A percentile compares a stretch with the other conserved stretches of the same genome.
Evolutionary conservation across 148 eudicot species (phyloP).

Genomic region (Simmondsia chinensis): DNA sequence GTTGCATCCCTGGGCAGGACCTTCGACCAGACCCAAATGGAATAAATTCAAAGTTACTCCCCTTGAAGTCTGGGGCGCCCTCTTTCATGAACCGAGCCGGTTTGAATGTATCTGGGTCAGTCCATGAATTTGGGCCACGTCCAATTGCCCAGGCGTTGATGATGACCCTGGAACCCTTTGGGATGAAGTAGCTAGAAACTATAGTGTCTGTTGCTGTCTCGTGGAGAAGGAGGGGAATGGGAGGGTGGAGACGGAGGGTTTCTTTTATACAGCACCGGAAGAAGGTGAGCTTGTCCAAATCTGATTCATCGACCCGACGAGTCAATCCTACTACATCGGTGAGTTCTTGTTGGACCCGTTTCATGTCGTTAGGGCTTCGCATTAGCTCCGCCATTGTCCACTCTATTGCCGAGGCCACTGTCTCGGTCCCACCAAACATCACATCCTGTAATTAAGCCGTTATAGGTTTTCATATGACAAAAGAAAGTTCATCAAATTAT

Average conservation of each 20-base stretch:
- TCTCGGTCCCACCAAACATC: conserved; percentile 86
- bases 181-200: conserved; percentile 40
- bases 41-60: conserved; percentile 49
- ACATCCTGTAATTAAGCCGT: conserved; percentile 61
- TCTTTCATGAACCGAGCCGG: conserved; percentile 45
- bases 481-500: no score
- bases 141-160: conserved; percentile 53
- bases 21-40: conserved; percentile 80
- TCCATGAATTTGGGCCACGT: conserved; percentile 47
- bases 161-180: conserved; percentile 42
- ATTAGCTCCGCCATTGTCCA: conserved; percentile 68
- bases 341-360: conserved; percentile 60
- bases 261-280: conserved; percentile 49
- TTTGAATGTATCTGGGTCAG: conserved; percentile 29
- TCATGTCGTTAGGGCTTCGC: conserved; percentile 43
- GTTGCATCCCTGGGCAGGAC: conserved; percentile 77
- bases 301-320: conserved; percentile 49
- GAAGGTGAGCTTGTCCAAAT: conserved; percentile 51
- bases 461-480: no score
- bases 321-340: conserved; percentile 36
- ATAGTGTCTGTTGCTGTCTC: conserved; percentile 43
- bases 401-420: conserved; percentile 80
- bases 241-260: conserved; percentile 68
- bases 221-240: conserved; percentile 67
- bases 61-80: conserved; percentile 53